Base-by-base conservation (phyloP, 176 grass and related monocot species). In the Alloteropsis semialata region DNA sequence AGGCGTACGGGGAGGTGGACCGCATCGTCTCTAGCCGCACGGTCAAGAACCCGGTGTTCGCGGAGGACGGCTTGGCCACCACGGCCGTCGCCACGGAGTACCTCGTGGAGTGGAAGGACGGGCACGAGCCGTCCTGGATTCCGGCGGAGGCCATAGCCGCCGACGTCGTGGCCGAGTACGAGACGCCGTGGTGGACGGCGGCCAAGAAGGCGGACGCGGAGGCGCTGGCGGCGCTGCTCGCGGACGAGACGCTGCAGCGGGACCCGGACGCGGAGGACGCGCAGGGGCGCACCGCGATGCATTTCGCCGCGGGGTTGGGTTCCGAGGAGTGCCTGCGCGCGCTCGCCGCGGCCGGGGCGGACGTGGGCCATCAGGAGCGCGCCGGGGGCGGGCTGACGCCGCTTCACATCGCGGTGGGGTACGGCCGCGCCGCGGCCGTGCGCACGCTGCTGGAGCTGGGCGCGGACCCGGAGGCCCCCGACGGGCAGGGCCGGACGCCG, bases 101-200 rank as follows among this genome's bases (percentile, higher is more conserved):
- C 80, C 86, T 98, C 39, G 86, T 98, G 34, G 82, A 95, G 65
- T 98, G 92, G 96, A 95, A 91, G 76, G 96, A 95, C 70, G 92
- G 89, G 32, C 96, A 98, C 79, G 89, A 81, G 59, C 87, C 92
- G 3, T 85, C 91, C 1, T 98, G 92, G 96, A 87, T 93, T 3
- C 96, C 69, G 1, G 70, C 89, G 24, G 85, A 84, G 29, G 92
- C 90, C 45, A 91, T 98, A 81, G 91, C 96, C 9, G 81, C 87
- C 3, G 96, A 98, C 75, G 91, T 95, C 0, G 89, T 95, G 12
- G 92, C 89, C 5, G 96, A 95, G 79, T 98, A 90, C 82, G 89
- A 98, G 91, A 87, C 85, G 50, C 87, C 93, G 37, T 98, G 92
- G 91, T 95, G 93, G 96, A 88, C 69, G 24, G 93, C 93, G 42